Base-by-base conservation (phyloP, 1,284 basidiomycete species). In the Neolentinus lepideus region DNA sequence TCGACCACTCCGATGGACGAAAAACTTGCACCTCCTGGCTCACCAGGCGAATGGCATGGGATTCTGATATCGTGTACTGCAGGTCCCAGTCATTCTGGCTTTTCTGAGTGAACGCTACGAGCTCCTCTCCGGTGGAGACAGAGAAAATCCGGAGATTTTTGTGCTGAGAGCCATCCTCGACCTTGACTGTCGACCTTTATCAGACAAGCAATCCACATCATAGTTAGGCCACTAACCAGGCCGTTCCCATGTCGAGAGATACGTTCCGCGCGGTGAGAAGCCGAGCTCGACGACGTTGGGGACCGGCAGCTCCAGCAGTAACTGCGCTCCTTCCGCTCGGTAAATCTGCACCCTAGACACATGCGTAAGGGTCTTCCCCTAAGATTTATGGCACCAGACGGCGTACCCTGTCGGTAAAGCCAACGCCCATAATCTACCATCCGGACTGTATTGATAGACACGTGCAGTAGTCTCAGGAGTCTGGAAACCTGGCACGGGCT, bases 191-290 rank as follows among this genome's bases (percentile, higher is more conserved):
- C 11, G 29, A 12, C 9, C 54, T 56, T 31, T 29, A 25, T 52
- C 25, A 31, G 52, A 54, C 26, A 62, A 51, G 62, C 54, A 60
- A 58, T 25, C 58, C 19, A 21, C 51, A n/a, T 29, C 19, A 45
- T 12, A 12, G 12, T 31, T 27, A 25, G 14, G 21, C 9, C 29
- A 69, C 77, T 62, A 69, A 81, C 82, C 75, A 60, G 87, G 90
- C 58, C 96, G 83, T 74, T 98, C 94, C 91, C 94, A 98, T 50
- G 93, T 97, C 58, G 90, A 93, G 52, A 99, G 69, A 71, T 92
- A 97, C 1, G 90, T 93, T 48, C 93, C 94, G 60, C 89, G 83
- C 4, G 96, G 95, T 6, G 95, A 98, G 72, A 98, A 97, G 61
- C 81, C 81, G 63, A 98, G 72, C 65, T 96, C 94, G 57, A 94